These are phyloP conservation scores for Wickerhamiella pararugosa DNA, from an alignment of 1,139 yeast species.

Conservation along the genomic window DNA sequence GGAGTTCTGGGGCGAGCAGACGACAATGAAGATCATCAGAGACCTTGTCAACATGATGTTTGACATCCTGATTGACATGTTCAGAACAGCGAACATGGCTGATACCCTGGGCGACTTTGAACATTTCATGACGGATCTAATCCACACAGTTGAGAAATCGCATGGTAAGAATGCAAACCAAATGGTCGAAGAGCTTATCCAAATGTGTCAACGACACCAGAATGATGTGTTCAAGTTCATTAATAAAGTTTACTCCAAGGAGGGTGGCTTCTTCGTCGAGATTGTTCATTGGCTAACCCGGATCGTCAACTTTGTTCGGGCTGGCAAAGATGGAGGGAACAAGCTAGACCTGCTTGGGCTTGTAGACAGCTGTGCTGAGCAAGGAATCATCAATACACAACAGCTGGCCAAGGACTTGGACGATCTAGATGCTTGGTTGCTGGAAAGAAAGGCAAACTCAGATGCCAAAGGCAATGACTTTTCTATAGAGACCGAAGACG, in stretches of 20 bases:
- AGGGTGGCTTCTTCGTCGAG: slow-evolving; percentile 57
- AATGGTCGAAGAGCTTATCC: slow-evolving; percentile 51
- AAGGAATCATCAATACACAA: slow-evolving; percentile 27
- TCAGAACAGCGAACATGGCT: slow-evolving; percentile 64
- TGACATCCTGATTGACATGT: slow-evolving; percentile 65
- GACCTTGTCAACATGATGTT: slow-evolving; percentile 65
- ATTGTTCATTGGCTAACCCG: slow-evolving; percentile 56
- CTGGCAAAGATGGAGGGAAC: slow-evolving; percentile 27
- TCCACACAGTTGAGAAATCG: slow-evolving; percentile 36
- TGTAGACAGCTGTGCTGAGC: slow-evolving; percentile 17
- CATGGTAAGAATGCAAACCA: slow-evolving; percentile 34
- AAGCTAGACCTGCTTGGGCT: slow-evolving; percentile 23
- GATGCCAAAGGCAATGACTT: slow-evolving; percentile 14
- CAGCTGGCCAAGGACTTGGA: slow-evolving; percentile 33
- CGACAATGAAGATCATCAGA: slow-evolving; percentile 52
- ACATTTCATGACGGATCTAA: slow-evolving; percentile 55
- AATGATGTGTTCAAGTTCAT: slow-evolving; percentile 56
- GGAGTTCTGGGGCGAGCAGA: slow-evolving; percentile 74
- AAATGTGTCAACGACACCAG: slow-evolving; percentile 54
- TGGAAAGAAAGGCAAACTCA: slow-evolving; percentile 23
- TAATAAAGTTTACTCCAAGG: slow-evolving; percentile 61
- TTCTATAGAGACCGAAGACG: slow-evolving; percentile 19
- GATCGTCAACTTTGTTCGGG: slow-evolving; percentile 46
- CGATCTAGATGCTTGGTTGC: slow-evolving; percentile 31
- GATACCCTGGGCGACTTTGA: slow-evolving; percentile 62